These are phyloP conservation scores for Lepiota brunneoincarnata DNA, from an alignment of 768 basidiomycete genomes.

Conservation along the genomic window DNA sequence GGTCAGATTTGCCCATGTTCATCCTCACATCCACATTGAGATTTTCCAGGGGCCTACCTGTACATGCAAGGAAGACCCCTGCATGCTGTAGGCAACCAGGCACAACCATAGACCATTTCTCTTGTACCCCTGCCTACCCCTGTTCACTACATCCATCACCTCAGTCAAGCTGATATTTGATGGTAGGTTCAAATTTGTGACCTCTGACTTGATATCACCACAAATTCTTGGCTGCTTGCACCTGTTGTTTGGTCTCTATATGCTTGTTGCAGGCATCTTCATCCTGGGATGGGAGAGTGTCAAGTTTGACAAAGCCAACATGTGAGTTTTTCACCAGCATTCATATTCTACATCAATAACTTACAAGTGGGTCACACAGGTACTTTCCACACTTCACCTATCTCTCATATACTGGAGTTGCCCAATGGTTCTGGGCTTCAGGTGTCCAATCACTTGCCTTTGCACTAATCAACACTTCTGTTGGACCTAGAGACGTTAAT, in stretches of 20 bases:
- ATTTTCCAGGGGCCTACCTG: no score
- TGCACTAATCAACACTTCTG: no score
- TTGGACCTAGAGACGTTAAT: no score
- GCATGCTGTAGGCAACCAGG: no score
- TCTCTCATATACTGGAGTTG: slow-evolving; percentile 12
- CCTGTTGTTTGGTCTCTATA: slow-evolving; percentile 9
- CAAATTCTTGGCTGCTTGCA: slow-evolving; percentile 6
- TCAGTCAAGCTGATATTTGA: slow-evolving; percentile 7
- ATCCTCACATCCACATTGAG: no score
- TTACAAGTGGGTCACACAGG: neutral
- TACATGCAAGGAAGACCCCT: no score
- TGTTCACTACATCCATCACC: no score
- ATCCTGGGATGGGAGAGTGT: slow-evolving; percentile 4
- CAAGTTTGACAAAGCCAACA: neutral
- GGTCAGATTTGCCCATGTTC: no score
- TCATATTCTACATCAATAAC: neutral
- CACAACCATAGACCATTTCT: no score
- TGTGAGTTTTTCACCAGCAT: slow-evolving; percentile 1
- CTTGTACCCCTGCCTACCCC: no score
- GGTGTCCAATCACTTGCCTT: slow-evolving; percentile 12
- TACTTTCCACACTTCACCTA: slow-evolving; percentile 17
- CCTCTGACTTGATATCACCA: slow-evolving; percentile 13
- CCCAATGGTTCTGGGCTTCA: slow-evolving; percentile 15
- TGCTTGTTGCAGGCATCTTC: slow-evolving; percentile 5
- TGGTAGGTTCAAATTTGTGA: slow-evolving; percentile 10